Percentiles rank a stretch among this genome's conserved stretches.
phyloP scores from a whole-genome alignment of 257 asterid species.

The Thymus quinquecostatus region DNA sequence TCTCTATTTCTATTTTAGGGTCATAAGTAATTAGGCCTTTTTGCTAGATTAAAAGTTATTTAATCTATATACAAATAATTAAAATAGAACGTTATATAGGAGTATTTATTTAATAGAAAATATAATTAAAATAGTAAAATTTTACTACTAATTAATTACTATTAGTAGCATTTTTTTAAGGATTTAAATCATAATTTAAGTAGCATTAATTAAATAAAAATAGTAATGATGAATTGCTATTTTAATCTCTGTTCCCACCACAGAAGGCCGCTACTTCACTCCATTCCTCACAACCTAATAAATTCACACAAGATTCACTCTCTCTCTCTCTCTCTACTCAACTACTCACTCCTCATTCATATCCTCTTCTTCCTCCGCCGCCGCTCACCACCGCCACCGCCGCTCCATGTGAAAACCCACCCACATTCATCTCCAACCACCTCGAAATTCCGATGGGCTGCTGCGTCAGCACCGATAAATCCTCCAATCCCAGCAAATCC shows the following conservation, averaged over 20 bases:
- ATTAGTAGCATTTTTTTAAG: no score
- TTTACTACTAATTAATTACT: no score
- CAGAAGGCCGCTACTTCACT: conserved; percentile 5
- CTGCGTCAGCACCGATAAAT: conserved; percentile 45
- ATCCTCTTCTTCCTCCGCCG: conserved; percentile 1
- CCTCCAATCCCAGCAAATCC: conserved; percentile 15
- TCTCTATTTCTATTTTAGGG: background rate
- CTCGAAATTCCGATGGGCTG: conserved; percentile 50
- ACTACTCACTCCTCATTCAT: conserved; percentile 11
- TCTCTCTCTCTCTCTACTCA: background rate
- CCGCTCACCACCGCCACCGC: conserved; percentile 4
- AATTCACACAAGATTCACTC: conserved; percentile 22
- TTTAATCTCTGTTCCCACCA: background rate
- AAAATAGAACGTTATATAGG: no score
- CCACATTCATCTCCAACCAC: background rate
- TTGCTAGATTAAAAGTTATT: no score
- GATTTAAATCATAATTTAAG: no score
- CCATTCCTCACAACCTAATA: conserved; percentile 34
- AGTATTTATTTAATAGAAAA: no score
- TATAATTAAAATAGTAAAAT: no score
- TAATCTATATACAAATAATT: no score
- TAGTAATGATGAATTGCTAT: no score
- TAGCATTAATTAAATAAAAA: no score
- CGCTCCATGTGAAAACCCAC: background rate
- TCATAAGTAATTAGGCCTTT: background rate